A percentile compares a stretch with the other conserved stretches of the same genome.
phyloP scores from a whole-genome alignment of 768 basidiomycete species.

The Mycena haematopus region DNA sequence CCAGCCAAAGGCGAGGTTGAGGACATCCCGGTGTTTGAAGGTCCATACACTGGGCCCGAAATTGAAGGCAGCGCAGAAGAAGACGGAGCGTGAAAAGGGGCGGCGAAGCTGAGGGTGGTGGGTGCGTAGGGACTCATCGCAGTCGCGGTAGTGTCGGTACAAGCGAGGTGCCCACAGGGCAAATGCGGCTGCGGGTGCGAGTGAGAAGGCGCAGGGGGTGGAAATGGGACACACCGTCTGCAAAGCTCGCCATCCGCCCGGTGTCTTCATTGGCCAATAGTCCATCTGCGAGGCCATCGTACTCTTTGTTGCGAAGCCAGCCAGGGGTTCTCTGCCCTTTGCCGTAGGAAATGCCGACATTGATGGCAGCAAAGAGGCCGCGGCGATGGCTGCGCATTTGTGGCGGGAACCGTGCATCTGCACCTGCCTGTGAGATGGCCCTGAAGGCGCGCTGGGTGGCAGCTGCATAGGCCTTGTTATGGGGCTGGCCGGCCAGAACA shows the following conservation, averaged over 20 bases:
- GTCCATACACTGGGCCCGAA: slow-evolving; percentile 36
- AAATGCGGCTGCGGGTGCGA: slow-evolving; percentile 12
- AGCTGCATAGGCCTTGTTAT: not conserved
- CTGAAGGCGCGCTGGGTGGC: not conserved
- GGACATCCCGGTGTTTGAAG: not conserved
- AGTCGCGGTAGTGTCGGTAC: slow-evolving; percentile 11
- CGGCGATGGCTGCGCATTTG: slow-evolving; percentile 10
- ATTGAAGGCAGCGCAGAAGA: slow-evolving; percentile 36
- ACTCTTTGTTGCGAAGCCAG: slow-evolving; percentile 2
- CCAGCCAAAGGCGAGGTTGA: slow-evolving; percentile 37
- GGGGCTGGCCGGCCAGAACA: slow-evolving; percentile 17
- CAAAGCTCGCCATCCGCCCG: slow-evolving; percentile 26
- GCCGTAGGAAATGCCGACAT: slow-evolving; percentile 30
- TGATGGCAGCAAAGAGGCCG: slow-evolving; percentile 27
- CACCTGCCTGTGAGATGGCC: not conserved
- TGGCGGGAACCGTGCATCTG: not conserved
- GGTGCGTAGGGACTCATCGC: not conserved
- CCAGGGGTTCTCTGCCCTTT: slow-evolving; percentile 22
- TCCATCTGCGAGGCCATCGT: not conserved
- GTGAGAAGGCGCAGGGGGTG: not conserved
- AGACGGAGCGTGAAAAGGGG: not conserved
- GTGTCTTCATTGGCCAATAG: slow-evolving; percentile 11
- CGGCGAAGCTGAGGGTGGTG: not conserved
- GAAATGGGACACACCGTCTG: slow-evolving; percentile 12
- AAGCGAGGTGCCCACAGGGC: slow-evolving; percentile 27